Evolutionary conservation across 139 green algal genomes (phyloP).

Genomic region (Tetraselmis chui): DNA sequence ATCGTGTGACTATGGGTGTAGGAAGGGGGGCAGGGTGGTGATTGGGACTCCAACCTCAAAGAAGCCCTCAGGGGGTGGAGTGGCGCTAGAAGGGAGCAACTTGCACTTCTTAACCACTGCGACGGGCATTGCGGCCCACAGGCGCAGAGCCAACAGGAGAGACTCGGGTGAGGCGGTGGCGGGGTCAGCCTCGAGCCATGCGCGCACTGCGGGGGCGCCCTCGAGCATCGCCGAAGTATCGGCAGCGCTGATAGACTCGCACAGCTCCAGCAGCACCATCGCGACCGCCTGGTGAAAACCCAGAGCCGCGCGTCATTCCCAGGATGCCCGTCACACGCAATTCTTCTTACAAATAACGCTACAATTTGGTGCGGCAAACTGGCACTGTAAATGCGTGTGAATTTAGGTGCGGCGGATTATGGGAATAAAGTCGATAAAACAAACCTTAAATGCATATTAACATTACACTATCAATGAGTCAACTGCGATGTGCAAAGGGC

Average conservation of each 20-base stretch:
- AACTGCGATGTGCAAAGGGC: no score
- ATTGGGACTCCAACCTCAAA: conserved; percentile 12
- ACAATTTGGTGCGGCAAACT: no score
- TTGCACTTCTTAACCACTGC: conserved; percentile 15
- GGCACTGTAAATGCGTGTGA: no score
- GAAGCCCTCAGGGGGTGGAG: conserved; percentile 23
- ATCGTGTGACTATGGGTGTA: no score
- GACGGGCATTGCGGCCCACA: conserved; percentile 54
- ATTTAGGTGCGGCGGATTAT: no score
- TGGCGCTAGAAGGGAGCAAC: conserved; percentile 37
- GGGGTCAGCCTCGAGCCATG: not conserved
- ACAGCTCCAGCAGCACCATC: conserved; percentile 42
- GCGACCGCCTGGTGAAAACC: conserved; percentile 12
- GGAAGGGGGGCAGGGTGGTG: not conserved
- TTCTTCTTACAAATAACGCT: no score
- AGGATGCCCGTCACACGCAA: no score
- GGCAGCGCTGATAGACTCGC: not conserved
- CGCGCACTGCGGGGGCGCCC: not conserved
- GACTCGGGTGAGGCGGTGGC: conserved; percentile 22
- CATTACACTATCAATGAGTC: no score
- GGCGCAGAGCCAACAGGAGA: conserved; percentile 52
- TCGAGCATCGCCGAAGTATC: not conserved
- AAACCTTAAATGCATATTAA: no score
- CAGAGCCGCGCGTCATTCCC: no score
- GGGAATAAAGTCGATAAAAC: no score